Conservation (phyloP, 176 grass and related monocot genomes). For the Cenchrus americanus region DNA sequence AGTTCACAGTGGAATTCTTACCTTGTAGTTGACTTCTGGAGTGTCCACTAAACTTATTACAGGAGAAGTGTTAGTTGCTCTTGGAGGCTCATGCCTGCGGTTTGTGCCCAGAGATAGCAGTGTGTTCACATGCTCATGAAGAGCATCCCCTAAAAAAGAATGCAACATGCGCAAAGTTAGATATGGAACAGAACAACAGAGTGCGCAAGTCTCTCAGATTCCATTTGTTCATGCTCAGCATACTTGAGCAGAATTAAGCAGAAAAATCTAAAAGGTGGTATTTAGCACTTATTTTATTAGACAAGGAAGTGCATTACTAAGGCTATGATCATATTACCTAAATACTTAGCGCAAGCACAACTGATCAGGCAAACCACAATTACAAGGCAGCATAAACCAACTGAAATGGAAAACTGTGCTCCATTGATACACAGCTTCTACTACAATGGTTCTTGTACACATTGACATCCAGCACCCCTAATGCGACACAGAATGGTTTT, state of each 20-base stretch:
- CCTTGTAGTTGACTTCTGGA: slow-evolving; percentile 33
- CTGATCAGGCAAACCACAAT: background rate
- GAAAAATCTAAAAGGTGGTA: background rate
- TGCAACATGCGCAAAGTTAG: slow-evolving; percentile 11
- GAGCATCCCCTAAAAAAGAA: slow-evolving; percentile 49
- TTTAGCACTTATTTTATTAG: slow-evolving; percentile 9
- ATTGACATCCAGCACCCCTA: background rate
- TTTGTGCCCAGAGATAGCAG: slow-evolving; percentile 57
- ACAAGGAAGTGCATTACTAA: slow-evolving; percentile 14
- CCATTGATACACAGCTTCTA: background rate
- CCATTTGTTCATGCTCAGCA: background rate
- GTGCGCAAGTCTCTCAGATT: background rate
- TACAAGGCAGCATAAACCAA: background rate
- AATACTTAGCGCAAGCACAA: background rate
- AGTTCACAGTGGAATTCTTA: background rate
- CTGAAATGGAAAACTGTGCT: background rate
- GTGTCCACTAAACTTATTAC: slow-evolving; percentile 43
- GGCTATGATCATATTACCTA: background rate
- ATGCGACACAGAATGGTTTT: background rate
- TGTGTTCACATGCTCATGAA: slow-evolving; percentile 60
- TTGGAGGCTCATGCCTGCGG: slow-evolving; percentile 20
- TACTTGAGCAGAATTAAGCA: background rate
- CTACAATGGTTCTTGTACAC: background rate
- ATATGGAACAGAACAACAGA: background rate
- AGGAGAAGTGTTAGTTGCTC: background rate